Conservation (phyloP, 2,329 filamentous ascomycete species). For the Ceratocystis albifundus region DNA sequence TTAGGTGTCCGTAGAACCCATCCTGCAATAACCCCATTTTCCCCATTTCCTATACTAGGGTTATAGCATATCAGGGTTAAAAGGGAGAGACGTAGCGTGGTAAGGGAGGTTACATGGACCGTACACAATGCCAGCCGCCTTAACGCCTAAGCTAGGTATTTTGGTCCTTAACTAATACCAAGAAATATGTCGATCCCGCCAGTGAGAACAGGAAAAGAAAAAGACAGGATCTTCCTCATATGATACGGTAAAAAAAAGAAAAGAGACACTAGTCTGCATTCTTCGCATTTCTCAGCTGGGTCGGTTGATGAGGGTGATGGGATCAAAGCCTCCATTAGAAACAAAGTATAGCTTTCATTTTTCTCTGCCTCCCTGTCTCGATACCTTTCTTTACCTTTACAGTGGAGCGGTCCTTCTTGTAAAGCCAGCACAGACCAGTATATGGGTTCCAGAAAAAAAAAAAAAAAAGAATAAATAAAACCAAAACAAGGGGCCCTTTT, state of each 20-base stretch:
- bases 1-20: too few relatives aligned
- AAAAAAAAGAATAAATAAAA: too few relatives aligned
- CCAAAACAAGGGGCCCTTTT: not conserved
- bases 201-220: not conserved
- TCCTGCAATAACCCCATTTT: too few relatives aligned
- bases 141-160: not conserved
- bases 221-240: not conserved
- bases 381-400: too few relatives aligned
- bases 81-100: not conserved
- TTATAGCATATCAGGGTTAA: not conserved
- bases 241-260: not conserved
- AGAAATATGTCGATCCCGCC: conserved; percentile 1
- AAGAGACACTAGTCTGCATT: not conserved
- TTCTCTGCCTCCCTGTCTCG: not conserved
- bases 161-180: not conserved
- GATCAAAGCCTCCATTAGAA: not conserved
- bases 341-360: not conserved
- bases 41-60: not conserved
- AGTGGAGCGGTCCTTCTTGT: not conserved
- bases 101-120: not conserved
- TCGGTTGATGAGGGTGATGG: not conserved
- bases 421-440: not conserved
- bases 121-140: not conserved
- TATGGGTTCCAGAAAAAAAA: not conserved
- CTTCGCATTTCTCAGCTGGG: not conserved